Percentiles rank a stretch among this genome's conserved stretches.
These are phyloP conservation scores for Penicillium cosmopolitanum DNA, from an alignment of 495 filamentous ascomycete species.

Conservation along the genomic window DNA sequence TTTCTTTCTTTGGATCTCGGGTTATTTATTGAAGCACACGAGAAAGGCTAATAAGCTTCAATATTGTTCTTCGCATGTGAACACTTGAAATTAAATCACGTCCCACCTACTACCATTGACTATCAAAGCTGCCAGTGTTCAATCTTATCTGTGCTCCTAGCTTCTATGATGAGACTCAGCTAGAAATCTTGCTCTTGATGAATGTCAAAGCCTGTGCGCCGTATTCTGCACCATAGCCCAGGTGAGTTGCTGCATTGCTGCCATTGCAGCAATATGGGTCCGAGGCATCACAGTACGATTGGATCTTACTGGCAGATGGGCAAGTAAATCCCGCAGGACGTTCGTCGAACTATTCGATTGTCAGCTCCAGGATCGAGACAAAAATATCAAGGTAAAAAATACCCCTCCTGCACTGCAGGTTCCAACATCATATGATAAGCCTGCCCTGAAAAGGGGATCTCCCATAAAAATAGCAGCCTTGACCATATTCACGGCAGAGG, in stretches of 20 bases:
- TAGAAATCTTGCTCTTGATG: conserved; percentile 50
- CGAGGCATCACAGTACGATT: conserved; percentile 64
- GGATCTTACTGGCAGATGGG: conserved; percentile 54
- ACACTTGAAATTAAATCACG: no score
- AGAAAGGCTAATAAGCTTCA: no score
- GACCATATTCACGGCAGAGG: conserved; percentile 50
- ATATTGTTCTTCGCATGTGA: no score
- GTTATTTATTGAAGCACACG: no score
- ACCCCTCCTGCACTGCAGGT: conserved; percentile 59
- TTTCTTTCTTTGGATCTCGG: no score
- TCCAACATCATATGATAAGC: conserved; percentile 63
- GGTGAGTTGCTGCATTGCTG: conserved; percentile 57
- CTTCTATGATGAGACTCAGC: neutral
- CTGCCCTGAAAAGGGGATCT: conserved; percentile 56
- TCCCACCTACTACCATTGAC: no score
- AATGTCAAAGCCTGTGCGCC: conserved; percentile 60
- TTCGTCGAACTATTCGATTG: conserved; percentile 51
- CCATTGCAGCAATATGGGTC: conserved; percentile 70
- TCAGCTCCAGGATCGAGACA: conserved; percentile 4
- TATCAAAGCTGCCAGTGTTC: no score
- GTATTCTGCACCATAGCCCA: conserved; percentile 62
- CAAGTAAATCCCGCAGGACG: conserved; percentile 60
- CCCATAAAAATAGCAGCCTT: conserved; percentile 69
- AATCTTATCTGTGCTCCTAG: neutral
- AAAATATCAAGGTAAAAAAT: conserved; percentile 33